Evolutionary conservation across 2,329 filamentous ascomycete genomes (phyloP), one percentile per base, ranked within the genome.

Genomic region (Albophoma yamanashiensis): DNA sequence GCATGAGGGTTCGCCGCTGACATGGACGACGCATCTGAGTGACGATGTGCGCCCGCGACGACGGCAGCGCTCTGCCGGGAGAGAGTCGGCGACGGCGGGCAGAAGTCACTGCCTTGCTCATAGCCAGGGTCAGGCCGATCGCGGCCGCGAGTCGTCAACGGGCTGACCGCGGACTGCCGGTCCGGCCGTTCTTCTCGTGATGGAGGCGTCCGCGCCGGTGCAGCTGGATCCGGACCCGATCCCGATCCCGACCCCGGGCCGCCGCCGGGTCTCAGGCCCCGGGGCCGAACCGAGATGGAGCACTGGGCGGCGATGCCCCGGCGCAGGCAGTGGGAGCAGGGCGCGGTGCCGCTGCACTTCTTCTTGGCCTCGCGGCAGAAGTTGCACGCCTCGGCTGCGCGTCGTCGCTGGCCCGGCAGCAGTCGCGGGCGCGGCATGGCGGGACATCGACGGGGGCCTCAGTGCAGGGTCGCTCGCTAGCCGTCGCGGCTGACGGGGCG

Each of bases 391-490:
- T 79, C 76, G 27, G 73, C 74, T 20, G 78, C 77, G 47, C 80
- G 74, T 60, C 77, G 75, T 5, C 80, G 76, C 62, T 81, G 76
- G 56, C 76, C 75, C 1, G 78, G 77, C 22, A 73, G 74, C 27
- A 82, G 78, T 63, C 77, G 81, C 15, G 79, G 79, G 27, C 80
- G 79, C 61, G 79, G 79, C 80, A 83, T 83, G 47, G 58, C 53
- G 22, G 27, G 40, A 36, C 27, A n/a, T n/a, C n/a, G n/a, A 22
- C 5, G 8, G 56, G 53, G n/a, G 53, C 11, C 11, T 25, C 45
- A 27, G 25, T 34, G 25, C 25, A 31, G 45, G 15, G 22, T 52
- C 27, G 47, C 27, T 34, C 27, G 27, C 47, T 52, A 34, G 17
- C 47, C 47, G 47, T 52, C 47, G 31, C 50, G 31, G 50, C 50